Evolutionary conservation across 208 protist species (phyloP).

Genomic region (Crithidia bombi): DNA sequence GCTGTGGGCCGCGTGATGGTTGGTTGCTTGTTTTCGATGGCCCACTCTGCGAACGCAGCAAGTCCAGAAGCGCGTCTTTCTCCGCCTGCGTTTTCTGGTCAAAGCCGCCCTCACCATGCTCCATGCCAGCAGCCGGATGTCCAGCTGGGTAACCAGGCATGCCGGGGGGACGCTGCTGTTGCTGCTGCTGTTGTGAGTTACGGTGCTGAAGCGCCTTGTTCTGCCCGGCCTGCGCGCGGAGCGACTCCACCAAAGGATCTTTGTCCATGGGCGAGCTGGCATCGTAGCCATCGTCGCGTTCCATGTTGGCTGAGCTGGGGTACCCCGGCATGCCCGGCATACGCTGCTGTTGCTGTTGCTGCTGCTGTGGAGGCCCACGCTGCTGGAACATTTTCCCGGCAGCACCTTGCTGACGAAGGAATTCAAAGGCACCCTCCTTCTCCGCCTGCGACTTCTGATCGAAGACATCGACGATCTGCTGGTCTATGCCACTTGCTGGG

Average conservation of each 20-base stretch:
- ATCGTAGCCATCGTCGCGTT: constrained; percentile 8
- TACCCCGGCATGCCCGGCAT: constrained; percentile 8
- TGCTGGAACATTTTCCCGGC: constrained; percentile 15
- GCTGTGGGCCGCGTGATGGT: constrained; percentile 20
- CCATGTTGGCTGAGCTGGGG: not conserved
- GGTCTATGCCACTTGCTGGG: constrained; percentile 3
- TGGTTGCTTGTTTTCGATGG: constrained; percentile 6
- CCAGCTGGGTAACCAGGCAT: constrained; percentile 12
- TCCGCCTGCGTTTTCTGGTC: constrained; percentile 24
- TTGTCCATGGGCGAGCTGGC: not conserved
- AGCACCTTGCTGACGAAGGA: not conserved
- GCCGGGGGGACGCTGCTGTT: constrained; percentile 11
- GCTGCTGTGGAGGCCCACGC: constrained; percentile 6
- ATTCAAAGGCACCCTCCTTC: constrained; percentile 5
- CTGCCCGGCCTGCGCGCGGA: not conserved
- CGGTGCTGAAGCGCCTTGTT: constrained; percentile 9
- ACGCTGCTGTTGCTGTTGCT: constrained; percentile 18
- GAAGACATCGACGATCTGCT: not conserved
- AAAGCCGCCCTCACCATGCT: not conserved
- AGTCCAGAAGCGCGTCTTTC: constrained; percentile 14
- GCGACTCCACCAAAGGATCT: constrained; percentile 10
- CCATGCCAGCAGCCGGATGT: not conserved
- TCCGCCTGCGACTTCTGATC: constrained; percentile 20
- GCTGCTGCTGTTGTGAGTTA: constrained; percentile 7
- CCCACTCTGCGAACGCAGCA: constrained; percentile 12